Conservation (phyloP, 1,139 yeast species). For the Taiozyma onychis region DNA sequence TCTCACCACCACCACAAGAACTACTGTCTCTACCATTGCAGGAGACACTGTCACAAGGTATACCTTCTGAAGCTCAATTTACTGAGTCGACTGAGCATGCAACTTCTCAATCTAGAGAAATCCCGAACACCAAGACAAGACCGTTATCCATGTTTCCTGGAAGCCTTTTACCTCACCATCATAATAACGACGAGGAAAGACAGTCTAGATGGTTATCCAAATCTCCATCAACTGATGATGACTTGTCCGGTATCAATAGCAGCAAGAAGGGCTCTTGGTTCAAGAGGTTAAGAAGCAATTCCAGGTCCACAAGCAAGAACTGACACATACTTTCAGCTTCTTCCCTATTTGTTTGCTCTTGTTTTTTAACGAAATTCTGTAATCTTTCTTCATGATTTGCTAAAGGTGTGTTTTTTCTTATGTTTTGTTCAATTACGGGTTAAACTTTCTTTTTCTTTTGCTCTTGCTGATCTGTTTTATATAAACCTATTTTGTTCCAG, state of each 20-base stretch:
- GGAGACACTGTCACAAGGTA: not conserved
- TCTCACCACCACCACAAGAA: not conserved
- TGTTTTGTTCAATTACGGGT: not conserved
- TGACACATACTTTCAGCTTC: not conserved
- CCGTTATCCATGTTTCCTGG: conserved; percentile 23
- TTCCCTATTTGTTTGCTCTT: not conserved
- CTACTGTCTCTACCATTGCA: not conserved
- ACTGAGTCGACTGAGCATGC: not conserved
- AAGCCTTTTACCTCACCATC: conserved; percentile 3
- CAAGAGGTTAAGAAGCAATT: conserved; percentile 29
- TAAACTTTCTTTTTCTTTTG: not conserved
- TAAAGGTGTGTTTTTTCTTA: not conserved
- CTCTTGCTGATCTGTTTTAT: not conserved
- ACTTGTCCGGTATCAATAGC: conserved; percentile 1
- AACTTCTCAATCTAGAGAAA: not conserved
- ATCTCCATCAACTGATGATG: conserved; percentile 9
- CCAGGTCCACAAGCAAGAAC: conserved; percentile 18
- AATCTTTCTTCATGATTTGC: not conserved
- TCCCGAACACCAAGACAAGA: conserved; percentile 5
- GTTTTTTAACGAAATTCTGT: not conserved
- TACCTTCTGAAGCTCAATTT: not conserved
- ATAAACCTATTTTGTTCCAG: not conserved
- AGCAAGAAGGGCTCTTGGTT: conserved; percentile 29
- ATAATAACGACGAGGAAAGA: conserved; percentile 12
- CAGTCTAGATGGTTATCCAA: conserved; percentile 13